Evolutionary conservation across 768 basidiomycete species (phyloP), one percentile per base, ranked within the genome.

Genomic region (Leucocoprinus birnbaumii): DNA sequence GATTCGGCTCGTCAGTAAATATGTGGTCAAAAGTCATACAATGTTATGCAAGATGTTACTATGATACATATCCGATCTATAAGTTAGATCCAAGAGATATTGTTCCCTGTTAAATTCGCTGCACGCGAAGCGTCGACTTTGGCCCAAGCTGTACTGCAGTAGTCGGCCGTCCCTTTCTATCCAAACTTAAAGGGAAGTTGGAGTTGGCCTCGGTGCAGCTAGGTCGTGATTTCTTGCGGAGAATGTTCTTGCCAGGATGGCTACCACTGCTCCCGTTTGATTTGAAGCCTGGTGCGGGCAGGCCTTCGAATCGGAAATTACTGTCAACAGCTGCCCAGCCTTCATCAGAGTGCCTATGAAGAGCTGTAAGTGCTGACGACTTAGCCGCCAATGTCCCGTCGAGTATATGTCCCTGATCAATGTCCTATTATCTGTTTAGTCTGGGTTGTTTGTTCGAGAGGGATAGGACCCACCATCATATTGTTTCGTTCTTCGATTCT

Each of bases 141-240:
- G 72, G 74, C n/a, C 78, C 78, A 25, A 70, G 58, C 31, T 75
- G 73, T 3, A 78, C 67, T 0, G 69, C 60, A 1, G 53, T 62
- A 7, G 63, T 66, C 21, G 75, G 71, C 9, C 67, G 68, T 1
- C 75, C 73, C 25, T 70, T 70, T 19, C 31, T 62, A 52, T 76
- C 71, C n/a, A 79, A 58, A n/a, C 61, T 58, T 34, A 78, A 63
- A 10, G 75, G 71, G 46, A 73, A 70, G 2, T 43, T 49, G 3
- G 41, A 16, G 16, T 14, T 44, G 34, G 44, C 40, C 34, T 47
- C 48, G 5, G 51, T 37, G n/a, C 60, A 50, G 34, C 61, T 59
- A 19, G 60, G 37, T 19, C 55, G 57, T 18, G 52, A 56, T 57
- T 69, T 68, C 53, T 63, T 65, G 54, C 65, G 53, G 40, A 59